Base-by-base conservation (phyloP, 768 basidiomycete genomes). In the Scleroderma citrinum region DNA sequence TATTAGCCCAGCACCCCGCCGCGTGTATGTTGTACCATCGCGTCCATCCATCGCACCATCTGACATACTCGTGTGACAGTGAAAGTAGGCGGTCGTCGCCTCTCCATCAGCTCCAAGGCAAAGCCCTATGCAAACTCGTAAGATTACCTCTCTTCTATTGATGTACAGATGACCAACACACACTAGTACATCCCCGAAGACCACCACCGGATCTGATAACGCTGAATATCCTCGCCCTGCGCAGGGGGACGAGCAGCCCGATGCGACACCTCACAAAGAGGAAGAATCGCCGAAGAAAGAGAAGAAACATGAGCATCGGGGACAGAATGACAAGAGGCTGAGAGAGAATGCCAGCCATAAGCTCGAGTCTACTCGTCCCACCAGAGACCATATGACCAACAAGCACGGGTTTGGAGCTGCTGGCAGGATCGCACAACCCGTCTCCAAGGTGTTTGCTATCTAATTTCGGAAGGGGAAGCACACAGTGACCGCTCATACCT, bases 341-440 rank as follows among this genome's bases (percentile, higher is more conserved):
- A 70, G 70, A 53, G 69, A 79, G 55, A 68, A 68, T 21, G 67
- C 67, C 2, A 66, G 75, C 44, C 64, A 63, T 56, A 82, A 81
- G 59, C 56, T 65, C 3, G 77, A 80, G 53, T 66, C 56, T 47
- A 77, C 72, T 10, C 63, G 66, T 51, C 81, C 82, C 4, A 78
- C 77, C 26, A 71, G 73, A 51, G 75, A 77, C 42, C 49, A 58
- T 12, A 55, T 62, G 53, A 51, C 53, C 17, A 56, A 58, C 3
- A 62, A 63, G 19, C 72, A 71, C 36, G 61, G 53, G 0, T 74
- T 73, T 53, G 76, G 72, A 16, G 74, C 60, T 11, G 73, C 60
- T 1, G 77, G 74, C 24, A 69, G 82, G 48, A 83, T 84, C 50
- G 72, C 70, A 3, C 82, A 84, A 58, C 82, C 82, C 37, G 74